Base-by-base conservation (phyloP, 2,329 filamentous ascomycete species). In the Phaeosphaeriaceae sp. region DNA sequence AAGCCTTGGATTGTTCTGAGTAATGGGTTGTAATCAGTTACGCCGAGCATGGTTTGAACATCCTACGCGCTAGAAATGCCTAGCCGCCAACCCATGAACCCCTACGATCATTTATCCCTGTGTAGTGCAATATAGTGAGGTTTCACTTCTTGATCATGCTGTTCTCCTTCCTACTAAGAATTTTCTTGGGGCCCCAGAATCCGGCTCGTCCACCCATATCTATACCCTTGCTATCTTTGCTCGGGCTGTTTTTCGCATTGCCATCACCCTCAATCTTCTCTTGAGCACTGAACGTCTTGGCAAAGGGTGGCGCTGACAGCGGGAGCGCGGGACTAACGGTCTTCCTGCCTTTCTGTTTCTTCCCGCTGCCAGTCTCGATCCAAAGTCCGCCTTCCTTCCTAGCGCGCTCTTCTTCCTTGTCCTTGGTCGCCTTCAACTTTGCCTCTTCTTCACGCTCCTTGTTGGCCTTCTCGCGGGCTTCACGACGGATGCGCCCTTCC, bases 111-210 rank as follows among this genome's bases (percentile, higher is more conserved):
- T n/a, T n/a, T n/a, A 26, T 26, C 23, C 23, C 23, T 26, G 11
- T 26, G 11, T 26, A 26, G 5, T 8, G 7, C 6, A 9, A 11
- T 2, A 26, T 26, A 26, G 23, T 7, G 11, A 11, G 11, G 21
- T 4, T n/a, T 46, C 17, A 34, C 21, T 48, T 48, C 11, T 23
- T 17, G 8, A 32, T 15, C 3, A 15, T 21, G 20, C 32, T 46
- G 13, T 49, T 50, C 49, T 64, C 60, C 41, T 63, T 58, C 50
- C 57, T 54, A 20, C 49, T 64, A 30, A 66, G 47, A 33, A 64
- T 64, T 56, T 58, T 64, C 58, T 59, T 66, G 8, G 61, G 61
- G 7, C 60, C 61, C 63, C 63, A 66, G n/a, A 29, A 28, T 3
- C 63, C 63, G n/a, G 61, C 63, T 37, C 63, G 45, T 28, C 63